phyloP scores from a whole-genome alignment of 306 rosid species.

The Dicorynia guianensis region DNA sequence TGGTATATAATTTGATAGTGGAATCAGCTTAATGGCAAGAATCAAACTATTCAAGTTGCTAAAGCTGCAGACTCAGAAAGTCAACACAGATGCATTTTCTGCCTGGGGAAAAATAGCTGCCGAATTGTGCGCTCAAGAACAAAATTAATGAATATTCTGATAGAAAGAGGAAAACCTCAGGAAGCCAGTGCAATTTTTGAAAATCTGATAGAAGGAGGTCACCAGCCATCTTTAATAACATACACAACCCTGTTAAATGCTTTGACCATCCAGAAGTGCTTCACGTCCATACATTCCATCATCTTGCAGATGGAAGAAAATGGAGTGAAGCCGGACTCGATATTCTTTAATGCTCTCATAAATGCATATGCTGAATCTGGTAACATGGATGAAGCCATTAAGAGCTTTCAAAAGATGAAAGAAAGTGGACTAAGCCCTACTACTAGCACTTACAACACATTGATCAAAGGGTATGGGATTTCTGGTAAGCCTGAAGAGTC shows the following conservation, averaged over 20 bases:
- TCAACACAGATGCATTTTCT: slow-evolving; percentile 52
- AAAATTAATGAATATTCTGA: slow-evolving; percentile 60
- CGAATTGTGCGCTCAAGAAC: slow-evolving; percentile 59
- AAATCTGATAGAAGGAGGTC: slow-evolving; percentile 65
- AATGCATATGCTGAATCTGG: slow-evolving; percentile 78
- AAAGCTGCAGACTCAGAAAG: slow-evolving; percentile 39
- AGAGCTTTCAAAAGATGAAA: slow-evolving; percentile 63
- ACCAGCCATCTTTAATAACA: slow-evolving; percentile 68
- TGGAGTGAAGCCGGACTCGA: slow-evolving; percentile 66
- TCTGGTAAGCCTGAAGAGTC: slow-evolving; percentile 70
- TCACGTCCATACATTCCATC: slow-evolving; percentile 56
- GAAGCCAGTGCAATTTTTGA: slow-evolving; percentile 58
- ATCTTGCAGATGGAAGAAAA: slow-evolving; percentile 64
- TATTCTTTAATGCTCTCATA: slow-evolving; percentile 67
- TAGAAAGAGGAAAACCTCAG: slow-evolving; percentile 65
- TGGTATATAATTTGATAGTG: slow-evolving; percentile 46
- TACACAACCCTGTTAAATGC: slow-evolving; percentile 65
- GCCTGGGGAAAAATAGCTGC: slow-evolving; percentile 57
- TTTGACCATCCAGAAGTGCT: slow-evolving; percentile 68
- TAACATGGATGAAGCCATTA: slow-evolving; percentile 69
- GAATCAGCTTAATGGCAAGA: slow-evolving; percentile 42
- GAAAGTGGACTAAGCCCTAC: slow-evolving; percentile 61
- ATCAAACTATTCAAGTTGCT: slow-evolving; percentile 34
- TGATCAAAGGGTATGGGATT: slow-evolving; percentile 79
- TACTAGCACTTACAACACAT: slow-evolving; percentile 64